These are phyloP conservation scores for Aspergillus carlsbadensis DNA, from an alignment of 495 filamentous ascomycete genomes.

Conservation along the genomic window DNA sequence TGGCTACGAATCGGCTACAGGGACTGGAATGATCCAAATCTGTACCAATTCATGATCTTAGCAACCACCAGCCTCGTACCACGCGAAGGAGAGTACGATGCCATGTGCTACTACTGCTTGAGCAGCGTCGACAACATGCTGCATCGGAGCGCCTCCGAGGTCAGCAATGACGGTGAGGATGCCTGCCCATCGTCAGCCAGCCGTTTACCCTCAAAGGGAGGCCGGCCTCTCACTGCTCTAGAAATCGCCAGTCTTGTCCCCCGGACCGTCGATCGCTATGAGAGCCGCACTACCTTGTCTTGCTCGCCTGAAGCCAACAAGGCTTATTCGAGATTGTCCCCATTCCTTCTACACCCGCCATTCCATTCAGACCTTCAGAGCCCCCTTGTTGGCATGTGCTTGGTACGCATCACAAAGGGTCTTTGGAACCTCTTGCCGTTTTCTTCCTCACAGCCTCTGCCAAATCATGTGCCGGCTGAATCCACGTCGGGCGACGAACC, in stretches of 20 bases:
- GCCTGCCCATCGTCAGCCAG: neutral
- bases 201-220: neutral
- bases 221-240: neutral
- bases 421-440: neutral
- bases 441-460: neutral
- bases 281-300: neutral
- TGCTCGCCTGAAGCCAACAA: neutral
- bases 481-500: too few species aligned
- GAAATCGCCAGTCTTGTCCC: neutral
- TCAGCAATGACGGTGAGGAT: neutral
- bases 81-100: conserved; percentile 39
- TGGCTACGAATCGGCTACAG: conserved; percentile 35
- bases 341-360: neutral
- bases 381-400: conserved; percentile 2
- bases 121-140: conserved; percentile 24
- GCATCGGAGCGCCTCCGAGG: conserved; percentile 31
- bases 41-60: conserved; percentile 23
- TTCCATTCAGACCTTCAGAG: neutral
- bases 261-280: neutral
- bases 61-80: conserved; percentile 23
- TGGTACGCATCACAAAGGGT: neutral
- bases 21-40: conserved; percentile 17
- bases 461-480: neutral
- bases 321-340: neutral
- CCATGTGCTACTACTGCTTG: conserved; percentile 36